These are phyloP conservation scores for Wallacemonas sp. DNA, from an alignment of 208 protist species.

Conservation along the genomic window DNA sequence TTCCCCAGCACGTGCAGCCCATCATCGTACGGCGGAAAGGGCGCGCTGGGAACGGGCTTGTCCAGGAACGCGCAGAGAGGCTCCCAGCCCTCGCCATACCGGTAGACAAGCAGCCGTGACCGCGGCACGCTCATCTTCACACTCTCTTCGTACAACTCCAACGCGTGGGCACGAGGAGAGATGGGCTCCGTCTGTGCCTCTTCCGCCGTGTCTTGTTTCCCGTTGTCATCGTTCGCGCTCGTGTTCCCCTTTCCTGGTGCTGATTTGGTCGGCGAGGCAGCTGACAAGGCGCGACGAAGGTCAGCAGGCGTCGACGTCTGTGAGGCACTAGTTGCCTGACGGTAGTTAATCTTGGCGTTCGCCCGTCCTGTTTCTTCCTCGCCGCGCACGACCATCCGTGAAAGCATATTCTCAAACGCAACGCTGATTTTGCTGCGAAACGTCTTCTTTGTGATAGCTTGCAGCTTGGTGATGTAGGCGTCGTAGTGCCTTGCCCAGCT, in stretches of 20 bases:
- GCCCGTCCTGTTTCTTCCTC: background rate
- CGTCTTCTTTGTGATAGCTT: constrained; percentile 18
- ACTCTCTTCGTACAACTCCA: constrained; percentile 60
- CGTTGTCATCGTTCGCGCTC: background rate
- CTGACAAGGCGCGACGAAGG: background rate
- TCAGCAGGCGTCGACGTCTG: background rate
- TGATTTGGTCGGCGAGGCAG: no score
- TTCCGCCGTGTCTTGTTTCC: background rate
- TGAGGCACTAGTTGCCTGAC: background rate
- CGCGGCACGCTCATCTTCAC: constrained; percentile 46
- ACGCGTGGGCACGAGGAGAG: constrained; percentile 32
- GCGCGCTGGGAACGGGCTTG: constrained; percentile 41
- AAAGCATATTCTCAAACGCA: constrained; percentile 59
- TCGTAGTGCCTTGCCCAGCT: constrained; percentile 48
- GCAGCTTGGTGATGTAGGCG: constrained; percentile 30
- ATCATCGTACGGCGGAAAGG: constrained; percentile 68
- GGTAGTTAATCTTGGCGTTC: constrained; percentile 15
- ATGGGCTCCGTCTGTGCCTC: background rate
- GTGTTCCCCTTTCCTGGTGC: background rate
- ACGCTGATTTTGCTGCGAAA: constrained; percentile 28
- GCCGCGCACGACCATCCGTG: constrained; percentile 48
- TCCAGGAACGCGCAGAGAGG: constrained; percentile 74
- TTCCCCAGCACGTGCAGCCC: constrained; percentile 53
- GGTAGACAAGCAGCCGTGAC: constrained; percentile 58
- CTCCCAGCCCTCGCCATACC: constrained; percentile 69